Evolutionary conservation across 1,284 basidiomycete genomes (phyloP).

Genomic region (Tremellales sp.): DNA sequence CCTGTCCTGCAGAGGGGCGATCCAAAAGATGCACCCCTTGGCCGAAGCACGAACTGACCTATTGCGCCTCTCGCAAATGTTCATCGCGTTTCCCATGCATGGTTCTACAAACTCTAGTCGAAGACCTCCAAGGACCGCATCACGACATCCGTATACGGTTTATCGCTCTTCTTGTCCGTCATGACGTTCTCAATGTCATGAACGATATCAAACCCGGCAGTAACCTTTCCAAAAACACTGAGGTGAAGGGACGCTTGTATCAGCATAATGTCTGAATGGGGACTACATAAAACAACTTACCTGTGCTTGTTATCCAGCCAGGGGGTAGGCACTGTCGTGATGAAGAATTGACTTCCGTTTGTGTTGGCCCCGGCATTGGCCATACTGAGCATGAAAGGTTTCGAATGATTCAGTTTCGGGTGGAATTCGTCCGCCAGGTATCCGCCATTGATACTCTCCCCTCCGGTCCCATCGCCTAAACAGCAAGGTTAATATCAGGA

Average conservation of each 20-base stretch:
- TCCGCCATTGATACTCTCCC: conserved; percentile 86
- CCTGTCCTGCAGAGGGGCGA: too few relatives aligned
- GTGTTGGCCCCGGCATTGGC: conserved; percentile 85
- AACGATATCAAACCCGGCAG: conserved; percentile 55
- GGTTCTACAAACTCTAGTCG: too few relatives aligned
- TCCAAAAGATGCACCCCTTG: too few relatives aligned
- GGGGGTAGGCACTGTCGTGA: conserved; percentile 91
- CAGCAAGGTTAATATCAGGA: neutral
- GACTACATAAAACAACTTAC: conserved; percentile 44
- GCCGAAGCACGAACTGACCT: too few relatives aligned
- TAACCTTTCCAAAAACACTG: conserved; percentile 56
- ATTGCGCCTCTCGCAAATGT: too few relatives aligned
- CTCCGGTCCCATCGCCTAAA: conserved; percentile 90
- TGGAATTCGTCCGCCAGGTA: conserved; percentile 97
- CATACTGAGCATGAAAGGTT: conserved; percentile 98
- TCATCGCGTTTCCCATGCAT: too few relatives aligned
- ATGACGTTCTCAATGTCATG: conserved; percentile 61
- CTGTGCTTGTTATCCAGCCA: conserved; percentile 69
- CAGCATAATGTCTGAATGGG: too few relatives aligned
- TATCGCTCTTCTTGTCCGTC: conserved; percentile 71
- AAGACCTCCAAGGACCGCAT: conserved; percentile 63
- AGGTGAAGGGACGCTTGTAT: too few relatives aligned
- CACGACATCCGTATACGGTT: conserved; percentile 85
- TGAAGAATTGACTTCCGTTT: conserved; percentile 92
- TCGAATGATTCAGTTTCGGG: conserved; percentile 82